Conservation (phyloP, 345 rosid genomes). For the Gossypium raimondii region DNA sequence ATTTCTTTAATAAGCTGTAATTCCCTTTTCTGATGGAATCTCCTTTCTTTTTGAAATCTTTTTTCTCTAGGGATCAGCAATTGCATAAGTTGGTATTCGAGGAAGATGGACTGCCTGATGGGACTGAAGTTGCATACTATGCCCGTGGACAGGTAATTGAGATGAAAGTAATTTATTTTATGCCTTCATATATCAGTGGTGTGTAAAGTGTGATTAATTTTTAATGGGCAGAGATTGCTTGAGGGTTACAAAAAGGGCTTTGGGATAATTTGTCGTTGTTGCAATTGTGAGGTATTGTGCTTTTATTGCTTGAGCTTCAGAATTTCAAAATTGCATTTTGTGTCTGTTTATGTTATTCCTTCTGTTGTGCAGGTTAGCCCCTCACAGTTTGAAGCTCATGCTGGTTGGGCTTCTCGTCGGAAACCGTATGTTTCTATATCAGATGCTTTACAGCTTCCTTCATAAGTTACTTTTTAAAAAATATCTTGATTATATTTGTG, state of each 20-base stretch:
- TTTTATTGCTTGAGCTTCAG: constrained; percentile 22
- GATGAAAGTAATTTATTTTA: constrained; percentile 23
- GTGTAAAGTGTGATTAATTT: constrained; percentile 29
- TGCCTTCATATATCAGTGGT: constrained; percentile 21
- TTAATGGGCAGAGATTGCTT: constrained; percentile 71
- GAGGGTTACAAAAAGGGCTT: constrained; percentile 81
- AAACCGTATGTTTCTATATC: constrained; percentile 65
- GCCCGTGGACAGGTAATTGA: constrained; percentile 80
- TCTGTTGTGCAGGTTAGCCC: constrained; percentile 79
- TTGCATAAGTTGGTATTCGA: constrained; percentile 86
- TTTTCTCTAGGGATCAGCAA: constrained; percentile 61
- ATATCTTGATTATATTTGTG: constrained; percentile 16
- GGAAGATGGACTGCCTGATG: constrained; percentile 85
- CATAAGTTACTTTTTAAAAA: background rate
- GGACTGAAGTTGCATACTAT: constrained; percentile 91
- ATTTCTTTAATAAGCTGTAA: constrained; percentile 14
- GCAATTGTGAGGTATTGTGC: constrained; percentile 74
- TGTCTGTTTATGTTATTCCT: constrained; percentile 15
- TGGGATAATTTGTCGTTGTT: constrained; percentile 86
- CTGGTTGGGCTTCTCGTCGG: constrained; percentile 96
- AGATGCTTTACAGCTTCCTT: background rate
- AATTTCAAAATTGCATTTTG: constrained; percentile 8
- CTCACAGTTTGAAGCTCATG: constrained; percentile 95
- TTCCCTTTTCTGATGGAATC: constrained; percentile 18
- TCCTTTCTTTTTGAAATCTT: constrained; percentile 11